These are phyloP conservation scores for Aspergillus versicolor DNA, from an alignment of 2,329 filamentous ascomycete species.

Conservation along the genomic window DNA sequence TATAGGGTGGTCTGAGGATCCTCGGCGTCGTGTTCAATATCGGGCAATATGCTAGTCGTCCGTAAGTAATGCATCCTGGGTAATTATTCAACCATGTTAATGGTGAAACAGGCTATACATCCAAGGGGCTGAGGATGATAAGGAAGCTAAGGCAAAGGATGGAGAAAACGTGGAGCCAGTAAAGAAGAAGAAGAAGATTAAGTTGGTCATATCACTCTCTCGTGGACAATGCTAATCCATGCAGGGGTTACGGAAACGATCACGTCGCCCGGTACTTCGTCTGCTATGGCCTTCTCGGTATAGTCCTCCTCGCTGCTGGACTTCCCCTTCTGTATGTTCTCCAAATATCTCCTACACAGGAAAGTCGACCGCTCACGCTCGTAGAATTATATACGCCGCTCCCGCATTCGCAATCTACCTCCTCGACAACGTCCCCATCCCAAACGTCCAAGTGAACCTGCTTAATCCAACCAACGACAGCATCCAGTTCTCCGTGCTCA, in stretches of 20 bases:
- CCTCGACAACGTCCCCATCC: conserved; percentile 6
- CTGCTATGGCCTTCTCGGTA: conserved; percentile 3
- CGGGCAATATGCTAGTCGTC: not conserved
- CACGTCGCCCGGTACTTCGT: conserved; percentile 8
- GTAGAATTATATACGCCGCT: conserved; percentile 6
- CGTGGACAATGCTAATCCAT: not conserved
- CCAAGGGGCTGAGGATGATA: not conserved
- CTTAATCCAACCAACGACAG: conserved; percentile 9
- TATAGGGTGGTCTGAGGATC: not conserved
- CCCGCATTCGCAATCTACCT: conserved; percentile 10
- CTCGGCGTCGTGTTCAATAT: conserved; percentile 3
- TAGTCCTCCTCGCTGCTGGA: conserved; percentile 2
- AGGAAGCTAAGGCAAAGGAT: not conserved
- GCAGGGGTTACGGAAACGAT: conserved; percentile 7
- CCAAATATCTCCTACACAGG: not conserved
- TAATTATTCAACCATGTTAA: too few relatives aligned
- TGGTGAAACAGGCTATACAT: too few relatives aligned
- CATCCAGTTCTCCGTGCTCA: conserved; percentile 10
- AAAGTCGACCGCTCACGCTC: not conserved
- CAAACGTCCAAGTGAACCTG: conserved; percentile 1
- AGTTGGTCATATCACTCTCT: not conserved
- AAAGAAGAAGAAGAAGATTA: not conserved
- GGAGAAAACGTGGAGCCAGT: not conserved
- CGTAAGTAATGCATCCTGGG: not conserved
- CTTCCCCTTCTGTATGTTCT: conserved; percentile 3